Base-by-base conservation (phyloP, 2,329 filamentous ascomycete genomes). In the Cryphonectria nitschkei region DNA sequence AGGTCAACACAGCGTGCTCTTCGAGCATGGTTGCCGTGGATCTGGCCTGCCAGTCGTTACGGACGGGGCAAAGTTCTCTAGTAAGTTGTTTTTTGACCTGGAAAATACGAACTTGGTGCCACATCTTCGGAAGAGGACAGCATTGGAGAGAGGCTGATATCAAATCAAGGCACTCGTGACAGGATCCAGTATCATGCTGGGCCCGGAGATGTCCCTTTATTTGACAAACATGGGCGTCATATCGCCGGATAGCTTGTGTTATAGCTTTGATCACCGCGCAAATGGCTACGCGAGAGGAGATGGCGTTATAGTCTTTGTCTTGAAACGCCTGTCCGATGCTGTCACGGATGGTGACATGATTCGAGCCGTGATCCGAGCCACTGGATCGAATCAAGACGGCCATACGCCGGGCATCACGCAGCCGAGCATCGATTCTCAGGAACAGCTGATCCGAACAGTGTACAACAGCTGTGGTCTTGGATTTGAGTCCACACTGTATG, bases 271-370 rank as follows among this genome's bases (percentile, higher is more conserved):
- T n/a, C 60, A 74, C 14, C 70, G 77, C 0, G 80, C 76, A 0
- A 78, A 82, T 34, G 79, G 80, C 0, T 81, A 79, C 54, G 76
- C 74, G 2, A 72, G 79, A 14, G 79, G 79, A 0, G 78, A 79
- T 9, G 76, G 73, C 3, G 68, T 76, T 16, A 76, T 79, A 26
- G 80, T 80, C 9, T 70, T 84, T 8, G 72, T 84, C 0, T 64
- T 86, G 2, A 85, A 85, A 75, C 77, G 76, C 0, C 74, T 85
- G 0, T 72, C 76, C 6, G 78, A 80, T 43, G 84, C 84, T 0
- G 52, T 85, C 2, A 73, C 73, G 13, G 81, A 82, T 46, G 79
- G 80, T 7, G 82, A 86, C 74, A 76, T 76, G 0, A 77, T 80
- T 29, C 74, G 76, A n/a, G 76, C 76, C 16, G 74, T 81, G 0